phyloP scores from a whole-genome alignment of 495 filamentous ascomycete genomes.

The Neurospora pannonica region DNA sequence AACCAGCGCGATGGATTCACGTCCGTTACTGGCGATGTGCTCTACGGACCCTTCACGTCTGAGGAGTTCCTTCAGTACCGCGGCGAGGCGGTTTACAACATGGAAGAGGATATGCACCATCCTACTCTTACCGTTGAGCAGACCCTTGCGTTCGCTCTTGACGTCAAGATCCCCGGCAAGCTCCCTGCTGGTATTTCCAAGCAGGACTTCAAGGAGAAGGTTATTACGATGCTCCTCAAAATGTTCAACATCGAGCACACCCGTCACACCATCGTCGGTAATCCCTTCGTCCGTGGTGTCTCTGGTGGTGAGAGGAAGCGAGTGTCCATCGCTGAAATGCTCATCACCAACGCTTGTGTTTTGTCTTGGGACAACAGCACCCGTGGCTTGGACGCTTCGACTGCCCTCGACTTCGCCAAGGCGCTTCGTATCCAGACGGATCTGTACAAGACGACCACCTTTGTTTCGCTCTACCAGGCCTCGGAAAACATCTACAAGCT shows the following conservation, averaged over 20 bases:
- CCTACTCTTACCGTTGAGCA: constrained; percentile 76
- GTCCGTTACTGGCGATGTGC: constrained; percentile 63
- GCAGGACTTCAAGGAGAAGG: constrained; percentile 59
- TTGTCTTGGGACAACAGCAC: constrained; percentile 80
- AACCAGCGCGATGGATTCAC: constrained; percentile 78
- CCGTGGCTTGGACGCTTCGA: constrained; percentile 73
- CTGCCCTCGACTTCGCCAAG: constrained; percentile 64
- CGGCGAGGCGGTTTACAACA: constrained; percentile 79
- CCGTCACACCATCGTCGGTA: constrained; percentile 69
- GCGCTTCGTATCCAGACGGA: constrained; percentile 70
- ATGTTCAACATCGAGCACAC: constrained; percentile 90
- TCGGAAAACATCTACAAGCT: constrained; percentile 74
- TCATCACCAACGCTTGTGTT: constrained; percentile 64
- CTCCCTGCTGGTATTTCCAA: constrained; percentile 56
- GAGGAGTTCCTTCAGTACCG: constrained; percentile 55
- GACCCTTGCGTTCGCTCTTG: constrained; percentile 74
- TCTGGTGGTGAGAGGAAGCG: constrained; percentile 79
- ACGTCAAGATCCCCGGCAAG: constrained; percentile 70
- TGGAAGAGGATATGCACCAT: constrained; percentile 74
- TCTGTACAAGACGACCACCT: constrained; percentile 68
- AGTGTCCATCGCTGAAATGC: constrained; percentile 61
- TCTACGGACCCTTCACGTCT: constrained; percentile 62
- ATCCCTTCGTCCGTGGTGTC: constrained; percentile 72
- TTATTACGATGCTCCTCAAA: constrained; percentile 61
- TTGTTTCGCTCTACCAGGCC: constrained; percentile 76